These are phyloP conservation scores for Hydnum rufescens DNA, from an alignment of 768 basidiomycete genomes.

Conservation along the genomic window DNA sequence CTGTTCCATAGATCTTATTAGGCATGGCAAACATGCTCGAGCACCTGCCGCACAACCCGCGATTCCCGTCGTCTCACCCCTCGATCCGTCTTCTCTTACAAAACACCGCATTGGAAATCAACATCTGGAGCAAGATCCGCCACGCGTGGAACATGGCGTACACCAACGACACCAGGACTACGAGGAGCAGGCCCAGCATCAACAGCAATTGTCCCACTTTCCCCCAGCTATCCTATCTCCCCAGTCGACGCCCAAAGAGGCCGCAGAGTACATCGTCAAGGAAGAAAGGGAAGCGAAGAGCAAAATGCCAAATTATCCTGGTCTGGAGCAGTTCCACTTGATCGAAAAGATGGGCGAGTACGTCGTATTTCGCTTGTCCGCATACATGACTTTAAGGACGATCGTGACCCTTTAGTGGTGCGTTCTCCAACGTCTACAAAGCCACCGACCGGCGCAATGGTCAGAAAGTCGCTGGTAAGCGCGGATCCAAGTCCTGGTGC, in stretches of 20 bases:
- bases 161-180: background rate
- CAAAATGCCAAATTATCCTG: conserved; percentile 72
- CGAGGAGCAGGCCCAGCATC: conserved; percentile 17
- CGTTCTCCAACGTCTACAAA: conserved; percentile 98
- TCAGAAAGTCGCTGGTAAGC: conserved; percentile 65
- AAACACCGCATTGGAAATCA: conserved; percentile 16
- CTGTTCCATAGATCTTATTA: conserved; percentile 43
- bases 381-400: background rate
- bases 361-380: conserved; percentile 20
- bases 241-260: conserved; percentile 15
- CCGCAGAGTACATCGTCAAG: conserved; percentile 48
- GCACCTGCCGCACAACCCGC: conserved; percentile 13
- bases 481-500: conserved; percentile 7
- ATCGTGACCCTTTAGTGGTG: conserved; percentile 36
- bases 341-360: conserved; percentile 87
- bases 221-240: conserved; percentile 14
- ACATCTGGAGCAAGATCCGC: conserved; percentile 14
- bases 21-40: conserved; percentile 51
- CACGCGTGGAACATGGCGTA: background rate
- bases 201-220: conserved; percentile 13
- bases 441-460: conserved; percentile 58
- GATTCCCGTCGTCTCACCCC: background rate
- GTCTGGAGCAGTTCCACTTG: conserved; percentile 60
- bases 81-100: conserved; percentile 8
- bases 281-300: conserved; percentile 54